Evolutionary conservation across 2,329 filamentous ascomycete genomes (phyloP).

Genomic region (Biscogniauxia marginata): DNA sequence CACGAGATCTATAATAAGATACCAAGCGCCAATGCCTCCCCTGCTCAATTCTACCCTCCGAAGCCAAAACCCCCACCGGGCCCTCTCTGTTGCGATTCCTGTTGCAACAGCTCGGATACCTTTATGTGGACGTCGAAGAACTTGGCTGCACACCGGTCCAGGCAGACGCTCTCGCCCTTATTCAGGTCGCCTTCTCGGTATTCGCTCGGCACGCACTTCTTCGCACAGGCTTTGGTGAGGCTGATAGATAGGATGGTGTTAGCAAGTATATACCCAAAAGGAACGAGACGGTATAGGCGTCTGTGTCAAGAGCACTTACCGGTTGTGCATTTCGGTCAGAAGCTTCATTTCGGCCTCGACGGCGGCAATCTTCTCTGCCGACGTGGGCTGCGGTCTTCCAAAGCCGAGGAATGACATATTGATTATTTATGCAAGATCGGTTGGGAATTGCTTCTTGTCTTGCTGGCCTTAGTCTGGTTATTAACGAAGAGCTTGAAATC

Average conservation of each 20-base stretch:
- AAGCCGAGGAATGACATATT: conserved; percentile 74
- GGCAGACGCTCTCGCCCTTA: conserved; percentile 97
- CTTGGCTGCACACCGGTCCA: conserved; percentile 95
- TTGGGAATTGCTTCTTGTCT: conserved; percentile 1
- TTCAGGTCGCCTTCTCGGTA: conserved; percentile 97
- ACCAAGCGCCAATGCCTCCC: not conserved
- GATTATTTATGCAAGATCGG: conserved; percentile 7
- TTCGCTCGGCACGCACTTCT: conserved; percentile 88
- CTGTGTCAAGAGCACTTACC: conserved; percentile 66
- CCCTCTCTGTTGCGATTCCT: conserved; percentile 70
- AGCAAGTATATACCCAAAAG: conserved; percentile 6
- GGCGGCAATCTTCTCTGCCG: conserved; percentile 94
- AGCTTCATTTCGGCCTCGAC: conserved; percentile 98
- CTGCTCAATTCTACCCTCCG: conserved; percentile 31
- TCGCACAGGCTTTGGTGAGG: conserved; percentile 82
- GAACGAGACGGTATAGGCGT: not conserved
- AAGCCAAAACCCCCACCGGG: conserved; percentile 51
- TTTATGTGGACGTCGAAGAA: conserved; percentile 99
- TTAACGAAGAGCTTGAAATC: conserved; percentile 8
- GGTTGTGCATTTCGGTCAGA: conserved; percentile 96
- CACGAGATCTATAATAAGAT: not conserved
- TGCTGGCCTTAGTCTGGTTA: conserved; percentile 3
- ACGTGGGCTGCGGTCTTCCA: conserved; percentile 78
- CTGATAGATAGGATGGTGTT: conserved; percentile 43
- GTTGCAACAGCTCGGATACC: conserved; percentile 94